These are phyloP conservation scores for Auxenochlorella protothecoides DNA, from an alignment of 139 green algal genomes.

Conservation along the genomic window DNA sequence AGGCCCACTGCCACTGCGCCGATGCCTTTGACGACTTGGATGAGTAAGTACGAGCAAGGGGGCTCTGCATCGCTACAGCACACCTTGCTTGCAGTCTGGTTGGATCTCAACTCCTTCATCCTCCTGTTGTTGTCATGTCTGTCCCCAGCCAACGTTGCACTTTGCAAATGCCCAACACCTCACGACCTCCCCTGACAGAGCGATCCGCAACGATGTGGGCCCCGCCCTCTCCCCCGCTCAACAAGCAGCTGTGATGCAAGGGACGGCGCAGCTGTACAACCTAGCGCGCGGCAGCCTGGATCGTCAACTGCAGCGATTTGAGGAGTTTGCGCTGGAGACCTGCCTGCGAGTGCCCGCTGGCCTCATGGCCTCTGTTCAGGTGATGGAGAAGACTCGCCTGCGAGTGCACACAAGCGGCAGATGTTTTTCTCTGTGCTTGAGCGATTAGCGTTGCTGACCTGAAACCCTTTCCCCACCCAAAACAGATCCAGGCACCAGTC, in stretches of 20 bases:
- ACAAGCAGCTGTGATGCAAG: constrained; percentile 13
- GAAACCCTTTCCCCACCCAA: too few relatives aligned
- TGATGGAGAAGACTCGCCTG: too few relatives aligned
- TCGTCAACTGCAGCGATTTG: constrained; percentile 20
- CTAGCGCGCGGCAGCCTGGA: constrained; percentile 7
- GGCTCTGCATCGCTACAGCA: background rate
- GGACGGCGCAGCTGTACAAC: constrained; percentile 16
- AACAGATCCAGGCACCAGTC: too few relatives aligned
- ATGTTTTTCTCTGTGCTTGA: too few relatives aligned
- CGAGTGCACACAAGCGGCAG: too few relatives aligned
- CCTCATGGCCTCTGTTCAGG: too few relatives aligned
- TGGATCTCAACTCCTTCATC: background rate
- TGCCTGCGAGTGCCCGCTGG: constrained; percentile 5
- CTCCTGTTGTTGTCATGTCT: background rate
- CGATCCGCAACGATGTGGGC: background rate
- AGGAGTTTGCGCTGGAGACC: constrained; percentile 22
- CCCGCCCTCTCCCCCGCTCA: constrained; percentile 14
- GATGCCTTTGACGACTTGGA: constrained; percentile 20
- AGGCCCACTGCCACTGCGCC: constrained; percentile 13
- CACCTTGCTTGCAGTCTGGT: background rate
- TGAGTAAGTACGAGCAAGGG: background rate
- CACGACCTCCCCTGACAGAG: too few relatives aligned
- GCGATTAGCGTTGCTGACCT: too few relatives aligned
- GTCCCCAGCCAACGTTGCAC: background rate
- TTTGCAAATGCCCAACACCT: background rate